Evolutionary conservation across 371 early-diverging fungal species (phyloP).

Genomic region (Mortierella sp.): DNA sequence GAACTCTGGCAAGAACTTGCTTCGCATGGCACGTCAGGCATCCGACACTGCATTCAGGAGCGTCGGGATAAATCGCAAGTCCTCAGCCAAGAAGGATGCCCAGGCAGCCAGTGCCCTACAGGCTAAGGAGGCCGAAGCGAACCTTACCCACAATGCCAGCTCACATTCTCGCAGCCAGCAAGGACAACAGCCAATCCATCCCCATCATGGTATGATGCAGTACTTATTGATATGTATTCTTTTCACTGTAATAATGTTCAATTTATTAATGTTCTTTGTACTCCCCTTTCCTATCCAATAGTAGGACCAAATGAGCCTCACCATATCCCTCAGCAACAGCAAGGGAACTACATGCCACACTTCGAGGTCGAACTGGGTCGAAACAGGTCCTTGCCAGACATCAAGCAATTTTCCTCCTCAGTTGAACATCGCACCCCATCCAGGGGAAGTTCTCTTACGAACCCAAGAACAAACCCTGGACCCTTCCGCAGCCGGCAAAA

Average conservation of each 20-base stretch:
- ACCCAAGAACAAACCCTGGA: conserved; percentile 36
- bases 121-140: not conserved
- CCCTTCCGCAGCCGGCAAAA: conserved; percentile 30
- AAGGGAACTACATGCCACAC: conserved; percentile 5
- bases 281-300: not conserved
- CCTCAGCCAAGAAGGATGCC: conserved; percentile 28
- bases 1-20: conserved; percentile 34
- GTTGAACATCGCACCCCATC: conserved; percentile 14
- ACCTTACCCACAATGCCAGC: not conserved
- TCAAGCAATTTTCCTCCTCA: conserved; percentile 15
- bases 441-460: conserved; percentile 40
- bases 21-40: conserved; percentile 48
- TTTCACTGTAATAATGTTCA: not conserved
- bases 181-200: not conserved
- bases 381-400: conserved; percentile 37
- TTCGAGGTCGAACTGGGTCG: conserved; percentile 35
- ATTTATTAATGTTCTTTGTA: not conserved
- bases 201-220: not conserved
- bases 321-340: not conserved
- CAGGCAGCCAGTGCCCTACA: not conserved
- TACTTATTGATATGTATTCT: not conserved
- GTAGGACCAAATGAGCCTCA: not conserved
- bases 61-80: conserved; percentile 41
- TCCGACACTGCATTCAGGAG: conserved; percentile 44
- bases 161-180: conserved; percentile 23